These are phyloP conservation scores for Gnomoniopsis smithogilvyi DNA, from an alignment of 2,329 filamentous ascomycete species.

Conservation along the genomic window DNA sequence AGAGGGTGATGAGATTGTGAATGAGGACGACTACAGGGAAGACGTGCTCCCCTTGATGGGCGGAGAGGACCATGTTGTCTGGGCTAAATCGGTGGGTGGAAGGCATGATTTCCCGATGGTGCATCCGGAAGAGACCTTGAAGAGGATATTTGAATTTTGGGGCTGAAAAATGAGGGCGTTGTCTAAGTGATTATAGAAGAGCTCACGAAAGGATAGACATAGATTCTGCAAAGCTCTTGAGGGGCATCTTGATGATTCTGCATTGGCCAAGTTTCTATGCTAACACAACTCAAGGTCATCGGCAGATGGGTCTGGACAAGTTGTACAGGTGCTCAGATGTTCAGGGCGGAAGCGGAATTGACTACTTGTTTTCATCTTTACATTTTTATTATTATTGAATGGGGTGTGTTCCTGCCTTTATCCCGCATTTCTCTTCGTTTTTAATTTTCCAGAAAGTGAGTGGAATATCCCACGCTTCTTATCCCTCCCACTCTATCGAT, in stretches of 20 bases:
- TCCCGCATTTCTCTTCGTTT: background rate
- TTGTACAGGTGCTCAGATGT: no score
- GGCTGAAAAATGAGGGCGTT: conserved; percentile 19
- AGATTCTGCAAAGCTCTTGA: no score
- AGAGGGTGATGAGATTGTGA: conserved; percentile 48
- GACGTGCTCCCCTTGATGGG: conserved; percentile 51
- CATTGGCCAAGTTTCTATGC: no score
- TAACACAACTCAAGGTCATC: no score
- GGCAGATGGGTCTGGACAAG: no score
- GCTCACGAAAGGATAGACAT: background rate
- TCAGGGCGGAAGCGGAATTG: no score
- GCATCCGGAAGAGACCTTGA: conserved; percentile 41
- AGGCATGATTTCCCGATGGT: conserved; percentile 64
- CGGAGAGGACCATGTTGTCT: conserved; percentile 41
- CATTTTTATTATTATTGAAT: no score
- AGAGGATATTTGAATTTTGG: conserved; percentile 48
- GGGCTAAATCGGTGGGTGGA: conserved; percentile 50
- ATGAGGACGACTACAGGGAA: conserved; percentile 43
- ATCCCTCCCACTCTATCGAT: conserved; percentile 34
- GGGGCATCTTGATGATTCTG: no score
- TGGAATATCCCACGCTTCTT: background rate
- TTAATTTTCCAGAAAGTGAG: background rate
- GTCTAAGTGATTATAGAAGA: background rate
- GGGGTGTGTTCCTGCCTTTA: no score
- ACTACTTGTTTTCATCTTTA: no score